phyloP scores from a whole-genome alignment of 345 rosid genomes.

The Hibiscus tridactylites region DNA sequence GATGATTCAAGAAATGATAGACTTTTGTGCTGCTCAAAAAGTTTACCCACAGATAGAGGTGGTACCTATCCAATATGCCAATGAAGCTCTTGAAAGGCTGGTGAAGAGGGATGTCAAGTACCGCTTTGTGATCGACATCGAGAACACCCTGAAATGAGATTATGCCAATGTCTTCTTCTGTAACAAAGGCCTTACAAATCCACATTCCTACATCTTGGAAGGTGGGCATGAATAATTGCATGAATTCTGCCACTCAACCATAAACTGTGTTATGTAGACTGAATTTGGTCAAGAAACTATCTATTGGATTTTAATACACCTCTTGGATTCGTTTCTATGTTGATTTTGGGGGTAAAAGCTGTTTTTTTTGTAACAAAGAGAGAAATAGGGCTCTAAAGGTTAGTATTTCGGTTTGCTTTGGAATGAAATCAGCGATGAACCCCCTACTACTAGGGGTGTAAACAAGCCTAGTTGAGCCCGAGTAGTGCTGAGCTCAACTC shows the following conservation, averaged over 20 bases:
- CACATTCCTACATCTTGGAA: background rate
- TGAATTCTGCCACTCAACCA: background rate
- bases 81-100: constrained; percentile 79
- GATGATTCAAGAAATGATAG: constrained; percentile 69
- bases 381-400: too few species aligned
- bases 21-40: constrained; percentile 63
- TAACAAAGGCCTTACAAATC: background rate
- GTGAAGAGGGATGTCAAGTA: constrained; percentile 67
- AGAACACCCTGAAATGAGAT: constrained; percentile 53
- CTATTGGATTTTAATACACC: too few species aligned
- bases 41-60: constrained; percentile 67
- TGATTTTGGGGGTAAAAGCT: too few species aligned
- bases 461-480: too few species aligned
- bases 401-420: too few species aligned
- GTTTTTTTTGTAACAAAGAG: too few species aligned
- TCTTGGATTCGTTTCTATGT: too few species aligned
- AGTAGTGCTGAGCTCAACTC: too few species aligned
- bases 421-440: too few species aligned
- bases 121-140: constrained; percentile 75
- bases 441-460: too few species aligned
- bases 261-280: too few species aligned
- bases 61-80: constrained; percentile 55
- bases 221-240: background rate
- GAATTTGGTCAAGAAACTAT: too few species aligned
- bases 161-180: background rate